phyloP scores from a whole-genome alignment of 805 yeast species.

The Zygosaccharomyces gambellarensis region DNA sequence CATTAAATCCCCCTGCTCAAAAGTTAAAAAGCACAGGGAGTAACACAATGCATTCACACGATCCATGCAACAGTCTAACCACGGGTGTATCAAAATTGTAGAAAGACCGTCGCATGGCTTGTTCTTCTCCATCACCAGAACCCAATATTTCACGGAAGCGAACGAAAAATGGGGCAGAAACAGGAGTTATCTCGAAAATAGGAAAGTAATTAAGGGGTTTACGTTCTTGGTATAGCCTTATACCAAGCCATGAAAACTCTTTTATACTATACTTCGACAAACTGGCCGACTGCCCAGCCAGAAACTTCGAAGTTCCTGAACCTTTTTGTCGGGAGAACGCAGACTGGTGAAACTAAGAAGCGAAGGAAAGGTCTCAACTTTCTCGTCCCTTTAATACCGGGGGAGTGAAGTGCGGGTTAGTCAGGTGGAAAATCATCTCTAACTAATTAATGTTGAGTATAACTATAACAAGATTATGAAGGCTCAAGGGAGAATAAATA shows the following conservation, averaged over 20 bases:
- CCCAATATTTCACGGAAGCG: constrained; percentile 49
- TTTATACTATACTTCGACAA: background rate
- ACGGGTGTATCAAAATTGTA: constrained; percentile 48
- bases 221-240: constrained; percentile 1
- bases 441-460: background rate
- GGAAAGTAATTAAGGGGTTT: background rate
- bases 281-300: background rate
- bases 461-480: background rate
- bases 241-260: background rate
- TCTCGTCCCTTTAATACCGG: background rate
- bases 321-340: too few species aligned
- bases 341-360: background rate
- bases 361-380: background rate
- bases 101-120: constrained; percentile 41
- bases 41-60: constrained; percentile 39
- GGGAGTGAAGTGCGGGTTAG: constrained; percentile 1
- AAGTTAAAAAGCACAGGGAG: constrained; percentile 6
- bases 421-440: background rate
- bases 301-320: too few species aligned
- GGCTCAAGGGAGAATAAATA: too few species aligned
- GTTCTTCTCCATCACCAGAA: constrained; percentile 57
- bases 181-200: constrained; percentile 40
- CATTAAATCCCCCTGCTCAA: constrained; percentile 13
- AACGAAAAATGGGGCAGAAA: constrained; percentile 57
- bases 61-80: constrained; percentile 39